These are phyloP conservation scores for Diddensiella santjacobensis DNA, from an alignment of 805 yeast genomes.

Conservation along the genomic window DNA sequence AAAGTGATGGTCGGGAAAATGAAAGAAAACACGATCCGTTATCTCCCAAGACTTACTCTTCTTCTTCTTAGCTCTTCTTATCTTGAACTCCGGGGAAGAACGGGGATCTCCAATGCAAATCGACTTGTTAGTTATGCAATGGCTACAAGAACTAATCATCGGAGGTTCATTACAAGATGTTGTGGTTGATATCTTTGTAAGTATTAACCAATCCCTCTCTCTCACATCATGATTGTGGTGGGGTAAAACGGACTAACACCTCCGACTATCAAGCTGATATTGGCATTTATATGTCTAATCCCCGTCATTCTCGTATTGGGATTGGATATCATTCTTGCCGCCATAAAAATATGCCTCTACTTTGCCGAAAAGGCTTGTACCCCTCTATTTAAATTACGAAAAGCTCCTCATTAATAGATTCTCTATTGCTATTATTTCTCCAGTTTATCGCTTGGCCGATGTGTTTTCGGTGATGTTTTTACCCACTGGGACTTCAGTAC, in stretches of 20 bases:
- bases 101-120: neutral
- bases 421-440: no score
- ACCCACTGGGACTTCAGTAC: no score
- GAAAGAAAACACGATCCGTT: neutral
- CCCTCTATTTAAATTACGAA: neutral
- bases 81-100: neutral
- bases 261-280: slow-evolving; percentile 22
- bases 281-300: slow-evolving; percentile 43
- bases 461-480: no score
- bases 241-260: no score
- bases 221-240: no score
- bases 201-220: no score
- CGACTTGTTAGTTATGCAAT: neutral
- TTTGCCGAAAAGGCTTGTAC: neutral
- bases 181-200: slow-evolving; percentile 16
- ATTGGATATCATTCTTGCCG: slow-evolving; percentile 15
- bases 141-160: neutral
- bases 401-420: no score
- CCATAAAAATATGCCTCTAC: neutral
- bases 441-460: no score
- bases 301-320: slow-evolving; percentile 24
- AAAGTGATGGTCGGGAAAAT: neutral
- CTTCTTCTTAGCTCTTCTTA: neutral
- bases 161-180: slow-evolving; percentile 8
- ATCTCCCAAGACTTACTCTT: neutral